Evolutionary conservation across 169 alveolate species (phyloP), one percentile per base, ranked within the genome.

Genomic region (Plasmodium inui): DNA sequence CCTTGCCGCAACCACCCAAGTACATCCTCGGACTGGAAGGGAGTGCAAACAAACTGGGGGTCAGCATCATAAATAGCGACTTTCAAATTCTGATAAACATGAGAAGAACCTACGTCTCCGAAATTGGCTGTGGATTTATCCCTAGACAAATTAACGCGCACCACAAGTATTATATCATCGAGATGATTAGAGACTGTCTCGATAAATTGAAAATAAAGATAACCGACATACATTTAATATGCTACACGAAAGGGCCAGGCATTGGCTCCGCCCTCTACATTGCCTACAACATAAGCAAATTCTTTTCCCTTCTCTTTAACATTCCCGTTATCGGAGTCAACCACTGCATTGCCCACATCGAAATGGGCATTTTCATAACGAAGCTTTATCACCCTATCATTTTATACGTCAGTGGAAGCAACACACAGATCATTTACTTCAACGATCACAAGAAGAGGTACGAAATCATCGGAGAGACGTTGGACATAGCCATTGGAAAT

Each of bases 191-290:
- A 46, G 95, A 94, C 81, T 99, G 99, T 8, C 96, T 99, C 50
- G 92, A 96, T 57, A 95, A 94, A 80, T 97, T 99, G 10, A 97
- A 98, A 3, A 94, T 98, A 55, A 97, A 95, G 30, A 93, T 98
- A 39, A 83, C 95, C 28, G 98, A 98, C 83, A 97, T 98, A 32
- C 72, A 96, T 22, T 94, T 98, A 78, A 97, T 99, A 78, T 98
- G 99, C 30, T 99, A 98, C 90, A 99, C 99, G 32, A 98, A 98
- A 96, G 99, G 99, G 2, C 99, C 99, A n/a, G 99, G 99, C 50
- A 98, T 99, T 98, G 99, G 99, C 3, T 98, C 98, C 53, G 99
- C 99, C 14, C 96, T 99, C 26, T 96, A 98, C 50, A 99, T 99
- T 8, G 99, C 99, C 30, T 99, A 99, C 17, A 82, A 98, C 22